Base-by-base conservation (phyloP, 257 asterid genomes). In the Nicotiana noctiflora region DNA sequence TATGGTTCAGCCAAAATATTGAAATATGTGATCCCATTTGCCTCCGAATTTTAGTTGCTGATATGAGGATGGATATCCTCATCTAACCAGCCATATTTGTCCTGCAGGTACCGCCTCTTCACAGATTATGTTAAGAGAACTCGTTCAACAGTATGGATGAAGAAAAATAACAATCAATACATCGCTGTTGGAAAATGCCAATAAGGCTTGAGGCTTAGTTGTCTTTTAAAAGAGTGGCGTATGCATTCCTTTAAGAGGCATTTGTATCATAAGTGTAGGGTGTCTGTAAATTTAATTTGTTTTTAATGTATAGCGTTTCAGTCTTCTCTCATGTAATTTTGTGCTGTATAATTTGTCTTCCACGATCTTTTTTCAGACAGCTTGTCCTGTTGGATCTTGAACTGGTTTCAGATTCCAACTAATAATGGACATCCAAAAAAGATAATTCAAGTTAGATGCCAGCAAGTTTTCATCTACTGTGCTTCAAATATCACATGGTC, bases 81-180 rank as follows among this genome's bases (percentile, higher is more conserved):
- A 3, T 32, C 31, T 52, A 37, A 62, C 75, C 52, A 17, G 11
- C 76, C 23, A 8, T 79, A 4, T 59, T 68, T 79, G 18, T 57
- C 46, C 83, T 77, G 85, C 93, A 95, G 99, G 92, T 93, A 95
- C 82, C 87, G 85, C 34, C 88, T 95, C 21, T 95, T 95, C 72
- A 81, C 81, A 19, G 96, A 91, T 83, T 82, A 79, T 7, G 90
- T 95, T 27, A 95, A 87, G 89, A 90, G 87, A 82, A 95, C 99
- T 21, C 92, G 99, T 44, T 91, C 97, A 13, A 89, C 92, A n/a
- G 72, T 84, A 67, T 90, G 99, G 98, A 82, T 93, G 91, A 92
- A 86, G 80, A 87, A 84, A 83, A 85, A 84, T 72, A 83, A 80
- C 81, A 70, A 80, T 27, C 81, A 80, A 76, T 86, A 77, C 87